These are phyloP conservation scores for Pleoardoris graminearum DNA, from an alignment of 2,329 filamentous ascomycete species.

Conservation along the genomic window DNA sequence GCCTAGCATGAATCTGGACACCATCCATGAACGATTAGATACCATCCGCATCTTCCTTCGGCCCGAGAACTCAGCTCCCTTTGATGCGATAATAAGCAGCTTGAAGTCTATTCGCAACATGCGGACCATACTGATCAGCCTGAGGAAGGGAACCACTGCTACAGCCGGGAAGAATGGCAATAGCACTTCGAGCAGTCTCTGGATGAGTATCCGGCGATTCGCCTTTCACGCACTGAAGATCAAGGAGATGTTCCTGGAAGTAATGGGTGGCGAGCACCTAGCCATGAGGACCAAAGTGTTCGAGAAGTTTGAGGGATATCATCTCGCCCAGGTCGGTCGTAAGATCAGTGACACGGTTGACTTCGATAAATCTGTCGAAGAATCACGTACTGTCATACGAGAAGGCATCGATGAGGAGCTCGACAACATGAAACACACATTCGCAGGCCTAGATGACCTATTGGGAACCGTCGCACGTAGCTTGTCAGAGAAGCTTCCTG, in stretches of 20 bases:
- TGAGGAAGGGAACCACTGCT: constrained; percentile 76
- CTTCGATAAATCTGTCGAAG: constrained; percentile 73
- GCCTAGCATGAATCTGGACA: constrained; percentile 68
- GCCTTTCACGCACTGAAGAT: constrained; percentile 71
- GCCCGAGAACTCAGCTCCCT: constrained; percentile 64
- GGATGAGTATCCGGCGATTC: constrained; percentile 74
- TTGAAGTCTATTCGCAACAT: constrained; percentile 78
- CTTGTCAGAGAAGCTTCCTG: constrained; percentile 66
- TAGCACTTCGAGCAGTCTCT: constrained; percentile 68
- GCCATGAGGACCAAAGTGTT: constrained; percentile 61
- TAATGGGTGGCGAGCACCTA: constrained; percentile 59
- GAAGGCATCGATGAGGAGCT: constrained; percentile 72
- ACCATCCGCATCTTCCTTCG: constrained; percentile 69
- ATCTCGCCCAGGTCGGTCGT: constrained; percentile 68
- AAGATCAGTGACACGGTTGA: constrained; percentile 73
- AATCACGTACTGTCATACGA: constrained; percentile 72
- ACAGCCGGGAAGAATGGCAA: constrained; percentile 50
- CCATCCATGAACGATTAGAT: constrained; percentile 72
- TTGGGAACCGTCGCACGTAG: constrained; percentile 68
- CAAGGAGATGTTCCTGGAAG: constrained; percentile 62
- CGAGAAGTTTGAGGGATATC: constrained; percentile 60
- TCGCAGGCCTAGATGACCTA: constrained; percentile 75
- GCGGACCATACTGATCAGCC: constrained; percentile 65
- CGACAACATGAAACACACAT: constrained; percentile 75
- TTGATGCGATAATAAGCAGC: constrained; percentile 61